Evolutionary conservation across 768 basidiomycete species (phyloP).

Genomic region (Dentipellis sp.): DNA sequence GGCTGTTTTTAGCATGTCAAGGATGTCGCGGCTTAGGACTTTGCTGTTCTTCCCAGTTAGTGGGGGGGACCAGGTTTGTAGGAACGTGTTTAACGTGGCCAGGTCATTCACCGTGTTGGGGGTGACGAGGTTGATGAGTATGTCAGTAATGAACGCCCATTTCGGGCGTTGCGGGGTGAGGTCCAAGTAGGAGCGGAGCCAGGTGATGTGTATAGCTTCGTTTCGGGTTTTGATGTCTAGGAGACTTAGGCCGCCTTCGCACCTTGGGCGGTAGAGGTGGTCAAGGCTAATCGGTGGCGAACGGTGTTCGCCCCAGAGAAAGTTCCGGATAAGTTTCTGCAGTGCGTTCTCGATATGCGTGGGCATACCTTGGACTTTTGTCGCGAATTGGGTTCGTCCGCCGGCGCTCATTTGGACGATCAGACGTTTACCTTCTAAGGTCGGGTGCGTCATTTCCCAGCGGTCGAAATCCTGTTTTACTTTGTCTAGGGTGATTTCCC

Average conservation of each 20-base stretch:
- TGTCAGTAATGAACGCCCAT: constrained; percentile 10
- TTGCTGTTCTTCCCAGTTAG: not conserved
- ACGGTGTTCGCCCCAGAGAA: constrained; percentile 11
- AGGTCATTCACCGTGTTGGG: not conserved
- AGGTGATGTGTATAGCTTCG: constrained; percentile 9
- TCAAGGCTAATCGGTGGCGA: not conserved
- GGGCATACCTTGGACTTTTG: constrained; percentile 21
- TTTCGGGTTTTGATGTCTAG: constrained; percentile 6
- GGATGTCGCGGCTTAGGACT: not conserved
- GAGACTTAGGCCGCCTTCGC: constrained; percentile 6
- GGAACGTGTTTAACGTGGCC: not conserved
- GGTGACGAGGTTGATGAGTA: not conserved
- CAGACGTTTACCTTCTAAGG: constrained; percentile 10
- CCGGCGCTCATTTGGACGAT: constrained; percentile 17
- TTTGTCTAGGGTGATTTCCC: constrained; percentile 5
- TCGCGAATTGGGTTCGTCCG: constrained; percentile 19
- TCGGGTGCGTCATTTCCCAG: constrained; percentile 4
- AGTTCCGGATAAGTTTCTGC: constrained; percentile 2
- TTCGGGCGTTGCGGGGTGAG: not conserved
- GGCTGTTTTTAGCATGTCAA: constrained; percentile 1
- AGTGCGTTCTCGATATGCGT: not conserved
- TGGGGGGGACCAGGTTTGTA: constrained; percentile 7
- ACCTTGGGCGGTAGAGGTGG: not conserved
- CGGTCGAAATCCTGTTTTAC: not conserved
- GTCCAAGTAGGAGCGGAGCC: constrained; percentile 9